These are phyloP conservation scores for Metschnikowia koreensis DNA, from an alignment of 805 yeast species.

Conservation along the genomic window DNA sequence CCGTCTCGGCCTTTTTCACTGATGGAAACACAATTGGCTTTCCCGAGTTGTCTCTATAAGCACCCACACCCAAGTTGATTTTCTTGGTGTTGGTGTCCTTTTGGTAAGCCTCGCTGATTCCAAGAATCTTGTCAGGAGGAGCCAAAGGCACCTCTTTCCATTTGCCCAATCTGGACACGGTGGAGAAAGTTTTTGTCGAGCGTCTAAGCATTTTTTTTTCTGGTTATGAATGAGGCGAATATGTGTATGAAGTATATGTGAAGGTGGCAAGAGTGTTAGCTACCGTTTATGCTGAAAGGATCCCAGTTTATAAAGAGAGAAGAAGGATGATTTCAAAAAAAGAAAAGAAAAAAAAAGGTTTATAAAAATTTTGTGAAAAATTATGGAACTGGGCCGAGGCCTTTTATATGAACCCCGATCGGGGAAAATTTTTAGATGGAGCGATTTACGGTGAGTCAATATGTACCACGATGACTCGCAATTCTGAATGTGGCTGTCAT, in stretches of 20 bases:
- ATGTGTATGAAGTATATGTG: background rate
- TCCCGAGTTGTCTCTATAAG: slow-evolving; percentile 88
- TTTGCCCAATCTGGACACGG: slow-evolving; percentile 19
- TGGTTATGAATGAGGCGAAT: background rate
- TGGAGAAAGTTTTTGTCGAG: slow-evolving; percentile 18
- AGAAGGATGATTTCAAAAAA: background rate
- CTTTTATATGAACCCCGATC: slow-evolving; percentile 9
- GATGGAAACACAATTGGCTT: slow-evolving; percentile 86
- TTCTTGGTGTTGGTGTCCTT: slow-evolving; percentile 59
- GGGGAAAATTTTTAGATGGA: slow-evolving; percentile 10
- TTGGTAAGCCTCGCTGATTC: slow-evolving; percentile 72
- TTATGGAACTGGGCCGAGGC: background rate
- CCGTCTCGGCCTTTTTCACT: slow-evolving; percentile 62
- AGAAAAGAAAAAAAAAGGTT: background rate
- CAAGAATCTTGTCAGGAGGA: slow-evolving; percentile 85
- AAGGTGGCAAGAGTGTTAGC: background rate
- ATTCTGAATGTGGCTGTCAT: slow-evolving; percentile 1
- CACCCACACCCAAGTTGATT: slow-evolving; percentile 77
- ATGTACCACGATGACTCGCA: slow-evolving; percentile 14
- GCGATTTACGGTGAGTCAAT: slow-evolving; percentile 12
- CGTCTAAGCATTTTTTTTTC: slow-evolving; percentile 19
- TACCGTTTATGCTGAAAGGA: background rate
- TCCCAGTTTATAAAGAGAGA: background rate
- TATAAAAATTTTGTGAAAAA: background rate
- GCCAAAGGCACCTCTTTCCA: slow-evolving; percentile 44